Evolutionary conservation across 345 rosid species (phyloP), one percentile per base, ranked within the genome.

Genomic region (Nephelium lappaceum): DNA sequence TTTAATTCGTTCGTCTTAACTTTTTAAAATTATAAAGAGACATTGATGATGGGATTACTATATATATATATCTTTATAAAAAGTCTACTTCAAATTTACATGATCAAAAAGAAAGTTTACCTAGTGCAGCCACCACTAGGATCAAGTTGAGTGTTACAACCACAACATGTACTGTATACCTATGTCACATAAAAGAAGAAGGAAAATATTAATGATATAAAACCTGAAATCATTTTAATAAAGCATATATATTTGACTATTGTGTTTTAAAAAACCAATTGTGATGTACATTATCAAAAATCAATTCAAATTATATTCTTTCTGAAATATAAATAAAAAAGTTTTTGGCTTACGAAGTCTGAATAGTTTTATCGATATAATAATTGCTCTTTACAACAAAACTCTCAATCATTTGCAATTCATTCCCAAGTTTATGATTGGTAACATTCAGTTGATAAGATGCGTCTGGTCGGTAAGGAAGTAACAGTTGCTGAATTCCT

Each of bases 111-210:
- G 27, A 60, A 60, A 60, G 16, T 73, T 82, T 80, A 91, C 97
- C 93, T 10, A 90, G 55, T 14, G 91, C 89, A 16, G 88, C 84
- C 63, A 85, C 81, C 75, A 93, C 74, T 25, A 88, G 74, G 10
- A 83, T 63, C 88, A 90, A 78, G 83, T 89, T 85, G 82, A 87
- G 60, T 5, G 80, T 77, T 39, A 83, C 84, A 51, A 90, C 67
- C 83, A 81, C 76, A 25, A 87, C 74, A 81, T 93, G 91, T 21
- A 81, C 57, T 9, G 43, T 68, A 74, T 85, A 84, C 88, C 97
- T 91, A 61, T 12, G 19, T 31, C 42, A 69, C 43, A 61, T 24
- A 23, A 16, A 55, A 8, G 49, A 9, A 19, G 41, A 58, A 1
- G 36, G 36, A 2, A 31, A 31, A 31, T 31, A 31, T 31, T 31